These are phyloP conservation scores for Phoma sp. DNA, from an alignment of 2,329 filamentous ascomycete species.

Conservation along the genomic window DNA sequence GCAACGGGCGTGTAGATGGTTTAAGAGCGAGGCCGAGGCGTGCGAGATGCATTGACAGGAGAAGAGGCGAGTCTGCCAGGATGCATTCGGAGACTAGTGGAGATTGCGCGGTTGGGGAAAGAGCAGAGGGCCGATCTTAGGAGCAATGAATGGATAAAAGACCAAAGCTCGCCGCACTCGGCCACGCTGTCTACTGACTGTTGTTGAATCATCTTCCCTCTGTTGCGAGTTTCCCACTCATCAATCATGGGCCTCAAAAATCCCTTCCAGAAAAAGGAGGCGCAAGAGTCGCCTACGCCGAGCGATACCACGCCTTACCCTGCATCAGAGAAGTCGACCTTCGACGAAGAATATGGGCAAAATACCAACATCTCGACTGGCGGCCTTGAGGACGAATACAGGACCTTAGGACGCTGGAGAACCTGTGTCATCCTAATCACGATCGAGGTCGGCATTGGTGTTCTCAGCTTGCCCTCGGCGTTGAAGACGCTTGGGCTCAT, in stretches of 20 bases:
- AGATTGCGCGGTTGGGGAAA: constrained; percentile 26
- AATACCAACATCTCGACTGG: constrained; percentile 32
- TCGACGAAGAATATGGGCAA: constrained; percentile 30
- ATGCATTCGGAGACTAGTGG: constrained; percentile 33
- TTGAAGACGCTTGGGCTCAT: constrained; percentile 38
- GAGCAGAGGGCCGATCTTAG: constrained; percentile 35
- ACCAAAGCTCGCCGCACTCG: constrained; percentile 18
- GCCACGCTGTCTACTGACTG: constrained; percentile 6
- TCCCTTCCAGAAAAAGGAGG: constrained; percentile 32
- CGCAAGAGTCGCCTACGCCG: constrained; percentile 14
- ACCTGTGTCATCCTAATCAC: constrained; percentile 40
- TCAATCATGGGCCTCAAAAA: constrained; percentile 33
- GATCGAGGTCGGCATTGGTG: constrained; percentile 40
- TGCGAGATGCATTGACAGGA: constrained; percentile 18
- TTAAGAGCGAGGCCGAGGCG: constrained; percentile 13
- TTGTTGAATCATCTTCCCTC: constrained; percentile 1
- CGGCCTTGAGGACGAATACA: constrained; percentile 29
- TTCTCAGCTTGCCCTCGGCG: constrained; percentile 36
- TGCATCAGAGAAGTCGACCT: constrained; percentile 26
- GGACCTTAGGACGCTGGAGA: constrained; percentile 36
- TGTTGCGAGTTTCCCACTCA: not conserved
- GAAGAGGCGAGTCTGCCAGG: constrained; percentile 27
- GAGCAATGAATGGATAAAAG: constrained; percentile 31
- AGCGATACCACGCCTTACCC: constrained; percentile 22
- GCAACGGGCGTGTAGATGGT: constrained; percentile 5